A percentile compares a stretch with the other conserved stretches of the same genome.
Evolutionary conservation across 805 yeast species (phyloP).

Genomic region (Geotrichum ghanense): DNA sequence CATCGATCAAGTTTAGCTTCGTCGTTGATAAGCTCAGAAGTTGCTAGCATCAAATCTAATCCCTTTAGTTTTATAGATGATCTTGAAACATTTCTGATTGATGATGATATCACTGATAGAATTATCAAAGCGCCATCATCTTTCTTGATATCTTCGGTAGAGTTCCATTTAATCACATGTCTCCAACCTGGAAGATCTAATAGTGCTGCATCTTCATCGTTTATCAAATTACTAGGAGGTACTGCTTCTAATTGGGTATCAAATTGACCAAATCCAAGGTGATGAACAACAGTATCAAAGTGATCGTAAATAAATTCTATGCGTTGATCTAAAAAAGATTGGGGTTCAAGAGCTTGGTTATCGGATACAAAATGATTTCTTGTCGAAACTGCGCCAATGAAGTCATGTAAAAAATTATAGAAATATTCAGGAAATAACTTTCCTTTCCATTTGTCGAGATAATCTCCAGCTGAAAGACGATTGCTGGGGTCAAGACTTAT

Average conservation of each 20-base stretch:
- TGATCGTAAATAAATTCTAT: background rate
- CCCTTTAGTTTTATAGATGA: conserved; percentile 55
- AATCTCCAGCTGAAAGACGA: conserved; percentile 43
- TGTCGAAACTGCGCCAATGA: conserved; percentile 28
- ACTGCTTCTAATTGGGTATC: background rate
- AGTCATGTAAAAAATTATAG: conserved; percentile 56
- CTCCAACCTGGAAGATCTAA: background rate
- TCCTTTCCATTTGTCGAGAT: conserved; percentile 40
- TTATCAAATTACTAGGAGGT: background rate
- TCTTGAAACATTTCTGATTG: conserved; percentile 47
- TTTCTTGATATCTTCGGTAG: background rate
- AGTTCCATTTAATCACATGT: background rate
- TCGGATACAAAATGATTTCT: background rate
- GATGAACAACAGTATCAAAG: background rate
- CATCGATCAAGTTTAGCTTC: conserved; percentile 79
- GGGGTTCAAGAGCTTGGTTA: background rate
- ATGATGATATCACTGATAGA: conserved; percentile 45
- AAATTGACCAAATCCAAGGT: background rate
- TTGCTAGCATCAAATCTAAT: conserved; percentile 61
- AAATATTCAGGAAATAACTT: conserved; percentile 56
- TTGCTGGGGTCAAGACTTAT: conserved; percentile 49
- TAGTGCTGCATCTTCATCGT: background rate
- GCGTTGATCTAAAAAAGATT: background rate
- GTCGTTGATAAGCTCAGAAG: conserved; percentile 68
- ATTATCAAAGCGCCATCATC: conserved; percentile 43